Base-by-base conservation (phyloP, 306 rosid genomes). In the Inga laurina region DNA sequence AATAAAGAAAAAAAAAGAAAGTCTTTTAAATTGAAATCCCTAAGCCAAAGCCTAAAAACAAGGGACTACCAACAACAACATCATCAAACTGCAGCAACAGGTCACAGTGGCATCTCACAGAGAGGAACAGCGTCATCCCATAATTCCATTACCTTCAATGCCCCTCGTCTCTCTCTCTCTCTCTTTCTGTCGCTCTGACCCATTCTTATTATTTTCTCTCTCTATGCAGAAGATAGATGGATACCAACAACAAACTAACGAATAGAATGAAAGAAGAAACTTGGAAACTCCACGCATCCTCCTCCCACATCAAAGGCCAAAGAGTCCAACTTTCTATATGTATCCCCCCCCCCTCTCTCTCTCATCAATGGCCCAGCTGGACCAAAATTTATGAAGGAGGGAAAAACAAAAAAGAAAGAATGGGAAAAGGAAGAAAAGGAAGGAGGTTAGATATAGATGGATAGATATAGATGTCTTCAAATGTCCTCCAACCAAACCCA, bases 401-500 rank as follows among this genome's bases (percentile, higher is more conserved):
- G 85, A 92, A 73, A 73, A 73, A 56, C 30, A 73, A 73, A 41
- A 72, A 72, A 27, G 61, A 48, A 46, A 76, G 85, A 83, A 85
- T 79, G 85, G 76, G 82, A 81, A 86, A 88, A 32, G 80, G 56
- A 85, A 81, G 73, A 72, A 88, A 73, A 80, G 87, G 86, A 85
- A 72, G 74, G 37, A 74, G 74, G 75, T 43, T 44, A 43, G 75
- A 71, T 71, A n/a, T 30, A 70, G 44, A 70, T 22, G 21, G 12
- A 70, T 83, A 88, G 94, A 68, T 11, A 71, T 85, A 85, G 95
- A 86, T 90, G 95, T 90, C 92, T 92, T 90, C 90, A 88, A 92
- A 88, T 91, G 93, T 96, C 98, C 97, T 96, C 98, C 97, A 94
- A 92, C 98, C 97, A 90, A 93, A 93, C 93, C 94, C 92, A 93